These are phyloP conservation scores for Uronychia setigera DNA, from an alignment of 73 alveolate genomes.

Conservation along the genomic window DNA sequence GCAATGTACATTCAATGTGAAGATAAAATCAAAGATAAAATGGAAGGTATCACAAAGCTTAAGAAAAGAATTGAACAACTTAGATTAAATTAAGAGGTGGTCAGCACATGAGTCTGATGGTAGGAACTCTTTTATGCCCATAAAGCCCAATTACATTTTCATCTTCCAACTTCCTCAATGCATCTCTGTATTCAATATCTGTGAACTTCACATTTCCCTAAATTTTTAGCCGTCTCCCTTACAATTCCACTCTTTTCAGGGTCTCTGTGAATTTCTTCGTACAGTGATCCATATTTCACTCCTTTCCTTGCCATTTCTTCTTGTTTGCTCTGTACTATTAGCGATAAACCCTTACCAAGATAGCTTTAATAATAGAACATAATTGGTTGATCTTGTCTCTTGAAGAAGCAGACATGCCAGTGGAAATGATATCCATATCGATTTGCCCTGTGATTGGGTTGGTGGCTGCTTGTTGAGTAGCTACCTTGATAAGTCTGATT, in stretches of 20 bases:
- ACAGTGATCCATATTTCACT: slow-evolving; percentile 49
- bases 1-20: too few relatives aligned
- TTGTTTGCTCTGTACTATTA: slow-evolving; percentile 38
- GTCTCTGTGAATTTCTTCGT: slow-evolving; percentile 50
- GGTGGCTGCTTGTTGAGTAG: slow-evolving; percentile 97
- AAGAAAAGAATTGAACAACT: too few relatives aligned
- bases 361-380: slow-evolving; percentile 56
- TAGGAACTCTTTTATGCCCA: slow-evolving; percentile 63
- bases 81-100: too few relatives aligned
- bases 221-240: neutral
- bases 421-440: slow-evolving; percentile 84
- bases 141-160: slow-evolving; percentile 59
- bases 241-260: neutral
- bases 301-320: slow-evolving; percentile 74
- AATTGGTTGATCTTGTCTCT: slow-evolving; percentile 71
- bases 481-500: slow-evolving; percentile 92
- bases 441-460: slow-evolving; percentile 95
- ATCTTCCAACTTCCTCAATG: slow-evolving; percentile 81
- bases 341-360: slow-evolving; percentile 41
- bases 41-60: too few relatives aligned
- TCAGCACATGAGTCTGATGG: slow-evolving; percentile 71
- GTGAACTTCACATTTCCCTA: slow-evolving; percentile 51
- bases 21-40: too few relatives aligned
- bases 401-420: slow-evolving; percentile 77
- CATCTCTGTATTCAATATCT: slow-evolving; percentile 83